phyloP scores from a whole-genome alignment of 805 yeast genomes.

The Yamadazyma scolyti region DNA sequence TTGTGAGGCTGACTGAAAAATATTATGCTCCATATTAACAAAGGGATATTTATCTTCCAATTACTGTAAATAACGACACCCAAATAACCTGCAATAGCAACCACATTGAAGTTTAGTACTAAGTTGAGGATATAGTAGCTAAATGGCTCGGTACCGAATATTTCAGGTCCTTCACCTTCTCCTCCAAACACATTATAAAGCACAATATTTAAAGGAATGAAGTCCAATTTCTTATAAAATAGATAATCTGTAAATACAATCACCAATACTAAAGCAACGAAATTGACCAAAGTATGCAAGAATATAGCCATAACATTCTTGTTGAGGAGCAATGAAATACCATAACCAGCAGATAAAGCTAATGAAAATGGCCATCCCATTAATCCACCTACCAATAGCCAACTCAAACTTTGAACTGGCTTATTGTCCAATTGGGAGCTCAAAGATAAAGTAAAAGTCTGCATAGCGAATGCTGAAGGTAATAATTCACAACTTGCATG shows the following conservation, averaged over 20 bases:
- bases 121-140: conserved; percentile 67
- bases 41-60: conserved; percentile 37
- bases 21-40: conserved; percentile 62
- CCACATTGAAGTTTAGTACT: conserved; percentile 66
- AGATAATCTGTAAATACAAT: conserved; percentile 51
- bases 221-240: conserved; percentile 55
- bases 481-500: conserved; percentile 85
- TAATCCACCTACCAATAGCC: conserved; percentile 64
- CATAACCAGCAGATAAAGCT: conserved; percentile 60
- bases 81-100: conserved; percentile 38
- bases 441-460: conserved; percentile 42
- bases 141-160: conserved; percentile 84
- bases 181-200: conserved; percentile 72
- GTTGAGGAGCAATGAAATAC: conserved; percentile 24
- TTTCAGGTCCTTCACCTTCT: conserved; percentile 78
- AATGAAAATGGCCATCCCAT: conserved; percentile 91
- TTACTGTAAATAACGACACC: conserved; percentile 27
- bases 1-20: conserved; percentile 82
- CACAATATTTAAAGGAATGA: conserved; percentile 81
- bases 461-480: conserved; percentile 74
- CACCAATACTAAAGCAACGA: conserved; percentile 15
- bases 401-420: conserved; percentile 25
- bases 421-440: conserved; percentile 26
- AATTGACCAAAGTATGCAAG: conserved; percentile 8
- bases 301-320: conserved; percentile 2